Base-by-base conservation (phyloP, 148 eudicot genomes). In the Suaeda aralocaspica region DNA sequence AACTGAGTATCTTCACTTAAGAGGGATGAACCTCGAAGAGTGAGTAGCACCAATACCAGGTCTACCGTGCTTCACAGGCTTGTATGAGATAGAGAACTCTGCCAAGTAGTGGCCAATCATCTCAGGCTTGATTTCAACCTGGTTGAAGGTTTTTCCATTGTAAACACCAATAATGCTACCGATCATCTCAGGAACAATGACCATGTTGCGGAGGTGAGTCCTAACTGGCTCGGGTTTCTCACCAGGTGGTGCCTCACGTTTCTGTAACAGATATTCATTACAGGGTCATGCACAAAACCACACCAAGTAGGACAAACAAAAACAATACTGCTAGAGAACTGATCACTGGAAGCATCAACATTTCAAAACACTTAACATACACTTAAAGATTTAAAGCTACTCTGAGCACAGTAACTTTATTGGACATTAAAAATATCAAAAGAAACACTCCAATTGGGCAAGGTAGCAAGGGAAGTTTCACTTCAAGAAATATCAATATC, bases 41-140 rank as follows among this genome's bases (percentile, higher is more conserved):
- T 84, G 96, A 72, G 92, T 87, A 42, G 96, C 96, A 89, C 90
- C 96, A 66, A 89, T 85, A 84, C 90, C 90, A 19, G 96, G 96
- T 50, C 96, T 81, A n/a, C 92, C 89, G 45, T 84, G 91, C 86
- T 84, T 88, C 41, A 88, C 90, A 7, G 92, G 96, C 84, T 90
- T 88, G 91, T 86, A 88, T 12, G 84, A 81, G 60, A 88, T 90
- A 21, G 92, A 88, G 61, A 90, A 90, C 83, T 88, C 92, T 9
- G 91, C 91, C 25, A 88, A 81, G 58, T 84, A 88, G 72, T 86
- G 96, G n/a, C 87, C 86, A 48, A 88, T 90, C 88, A 84, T 89
- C 69, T 87, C 96, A 28, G 90, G 92, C 80, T 89, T 82, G 85
- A 89, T 81, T 59, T 87, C 90, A 69, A 87, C 81, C 44, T 80